Evolutionary conservation across 2,329 filamentous ascomycete genomes (phyloP), one percentile per base, ranked within the genome.

Genomic region (Botrytis squamosa): DNA sequence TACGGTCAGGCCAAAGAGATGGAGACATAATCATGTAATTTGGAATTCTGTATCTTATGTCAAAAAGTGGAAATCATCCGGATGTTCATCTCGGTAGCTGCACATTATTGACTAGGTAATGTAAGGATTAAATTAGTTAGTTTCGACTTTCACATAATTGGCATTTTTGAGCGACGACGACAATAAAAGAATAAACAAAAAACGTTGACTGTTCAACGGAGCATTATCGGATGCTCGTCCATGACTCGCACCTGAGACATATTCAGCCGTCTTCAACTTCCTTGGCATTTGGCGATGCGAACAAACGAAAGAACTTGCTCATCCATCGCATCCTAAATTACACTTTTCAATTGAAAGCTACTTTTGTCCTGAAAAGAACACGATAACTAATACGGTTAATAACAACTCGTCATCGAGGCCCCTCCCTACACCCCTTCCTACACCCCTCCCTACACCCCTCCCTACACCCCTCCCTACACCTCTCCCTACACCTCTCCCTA

Each of bases 261-360:
- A 57, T 6, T 6, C 18, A 9, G 52, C n/a, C 9, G 9, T 18
- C 3, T 0, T 33, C n/a, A 29, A 29, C 0, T 1, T 57, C n/a
- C 52, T 18, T 9, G 14, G n/a, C 7, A 29, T 4, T 29, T 18
- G 3, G 18, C 3, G 5, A 57, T 33, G n/a, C n/a, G 52, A n/a
- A 18, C 6, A 3, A 57, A 6, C 0, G n/a, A 4, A 29, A 57
- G 14, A 7, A 29, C 14, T 57, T 18, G 6, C 14, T n/a, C 1
- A 18, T 3, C 12, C 3, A 55, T 55, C n/a, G n/a, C 1, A 55
- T n/a, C 49, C 49, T 29, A 6, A 55, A 2, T 18, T 7, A 7
- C 0, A 9, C 2, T 18, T 55, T 29, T 3, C 1, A 8, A 55
- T 29, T 14, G 5, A 29, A 18, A 16, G 25, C 14, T 12, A 3